Evolutionary conservation across 2,329 filamentous ascomycete genomes (phyloP).

Genomic region (Stagonosporopsis cucurbitacearum): DNA sequence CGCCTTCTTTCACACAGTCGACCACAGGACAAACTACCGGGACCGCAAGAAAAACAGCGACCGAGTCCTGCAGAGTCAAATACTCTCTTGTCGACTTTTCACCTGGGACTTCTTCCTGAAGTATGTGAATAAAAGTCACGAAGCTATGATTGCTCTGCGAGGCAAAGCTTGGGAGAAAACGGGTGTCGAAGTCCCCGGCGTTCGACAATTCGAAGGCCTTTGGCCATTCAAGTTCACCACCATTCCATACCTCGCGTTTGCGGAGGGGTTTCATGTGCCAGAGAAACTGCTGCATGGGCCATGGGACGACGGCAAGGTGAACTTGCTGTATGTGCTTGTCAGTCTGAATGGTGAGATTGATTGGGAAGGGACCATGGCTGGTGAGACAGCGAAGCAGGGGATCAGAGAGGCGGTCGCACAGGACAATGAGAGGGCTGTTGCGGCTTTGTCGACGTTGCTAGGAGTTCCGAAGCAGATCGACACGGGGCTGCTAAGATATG

Average conservation of each 20-base stretch:
- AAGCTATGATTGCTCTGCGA: slow-evolving; percentile 34
- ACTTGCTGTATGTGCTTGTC: slow-evolving; percentile 44
- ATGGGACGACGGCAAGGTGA: slow-evolving; percentile 39
- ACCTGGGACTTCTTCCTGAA: slow-evolving; percentile 45
- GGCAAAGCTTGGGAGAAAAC: slow-evolving; percentile 43
- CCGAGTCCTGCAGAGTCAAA: slow-evolving; percentile 32
- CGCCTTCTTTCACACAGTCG: slow-evolving; percentile 43
- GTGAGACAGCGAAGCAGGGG: slow-evolving; percentile 43
- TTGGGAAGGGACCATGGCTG: slow-evolving; percentile 43
- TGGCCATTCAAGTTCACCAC: slow-evolving; percentile 42
- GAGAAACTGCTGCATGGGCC: slow-evolving; percentile 48
- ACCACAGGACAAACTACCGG: slow-evolving; percentile 36
- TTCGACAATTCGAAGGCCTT: slow-evolving; percentile 34
- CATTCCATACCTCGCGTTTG: slow-evolving; percentile 41
- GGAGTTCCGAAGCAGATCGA: slow-evolving; percentile 39
- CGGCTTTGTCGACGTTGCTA: slow-evolving; percentile 42
- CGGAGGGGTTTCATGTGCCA: slow-evolving; percentile 40
- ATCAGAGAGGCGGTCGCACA: slow-evolving; percentile 38
- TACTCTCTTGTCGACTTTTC: slow-evolving; percentile 46
- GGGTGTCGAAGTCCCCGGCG: slow-evolving; percentile 34
- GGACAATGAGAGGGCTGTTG: slow-evolving; percentile 40
- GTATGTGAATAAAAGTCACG: slow-evolving; percentile 42
- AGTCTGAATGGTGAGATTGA: slow-evolving; percentile 44
- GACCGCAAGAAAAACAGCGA: slow-evolving; percentile 30
- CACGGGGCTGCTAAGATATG: slow-evolving; percentile 38